A percentile compares a stretch with the other conserved stretches of the same genome.
These are phyloP conservation scores for Cyberlindnera suaveolens DNA, from an alignment of 805 yeast species.

Conservation along the genomic window DNA sequence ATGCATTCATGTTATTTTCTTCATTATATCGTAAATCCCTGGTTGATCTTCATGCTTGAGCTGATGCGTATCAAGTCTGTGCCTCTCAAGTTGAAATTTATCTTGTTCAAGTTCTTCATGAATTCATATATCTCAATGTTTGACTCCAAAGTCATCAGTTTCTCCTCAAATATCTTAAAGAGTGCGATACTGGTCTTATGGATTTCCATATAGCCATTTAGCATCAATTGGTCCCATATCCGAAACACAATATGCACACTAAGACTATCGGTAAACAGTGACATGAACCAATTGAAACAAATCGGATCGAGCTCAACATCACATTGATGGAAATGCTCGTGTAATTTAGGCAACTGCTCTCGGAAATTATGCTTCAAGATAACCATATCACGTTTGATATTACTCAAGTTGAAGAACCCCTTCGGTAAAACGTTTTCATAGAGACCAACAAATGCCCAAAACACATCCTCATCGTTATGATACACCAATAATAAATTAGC, in stretches of 20 bases:
- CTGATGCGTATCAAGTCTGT: constrained; percentile 19
- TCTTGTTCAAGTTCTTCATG: constrained; percentile 28
- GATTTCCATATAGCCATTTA: constrained; percentile 32
- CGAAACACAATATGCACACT: constrained; percentile 46
- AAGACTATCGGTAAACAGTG: constrained; percentile 46
- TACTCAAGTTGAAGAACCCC: constrained; percentile 31
- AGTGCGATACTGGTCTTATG: constrained; percentile 30
- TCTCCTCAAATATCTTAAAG: constrained; percentile 31
- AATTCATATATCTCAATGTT: constrained; percentile 30
- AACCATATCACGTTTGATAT: constrained; percentile 35
- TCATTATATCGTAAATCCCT: background rate
- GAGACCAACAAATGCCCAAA: constrained; percentile 45
- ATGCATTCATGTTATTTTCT: background rate
- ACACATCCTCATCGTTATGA: constrained; percentile 44
- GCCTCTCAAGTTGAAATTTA: constrained; percentile 22
- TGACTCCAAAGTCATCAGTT: constrained; percentile 22
- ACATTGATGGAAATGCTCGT: constrained; percentile 27
- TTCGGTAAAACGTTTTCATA: constrained; percentile 43
- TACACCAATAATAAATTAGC: constrained; percentile 42
- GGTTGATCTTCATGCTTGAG: constrained; percentile 5
- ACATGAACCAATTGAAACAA: constrained; percentile 52
- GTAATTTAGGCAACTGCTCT: constrained; percentile 34
- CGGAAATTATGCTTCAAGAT: constrained; percentile 31
- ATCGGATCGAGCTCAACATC: constrained; percentile 43
- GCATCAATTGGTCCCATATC: constrained; percentile 44